Evolutionary conservation across 139 green algal genomes (phyloP).

Genomic region (Micromonas commoda): DNA sequence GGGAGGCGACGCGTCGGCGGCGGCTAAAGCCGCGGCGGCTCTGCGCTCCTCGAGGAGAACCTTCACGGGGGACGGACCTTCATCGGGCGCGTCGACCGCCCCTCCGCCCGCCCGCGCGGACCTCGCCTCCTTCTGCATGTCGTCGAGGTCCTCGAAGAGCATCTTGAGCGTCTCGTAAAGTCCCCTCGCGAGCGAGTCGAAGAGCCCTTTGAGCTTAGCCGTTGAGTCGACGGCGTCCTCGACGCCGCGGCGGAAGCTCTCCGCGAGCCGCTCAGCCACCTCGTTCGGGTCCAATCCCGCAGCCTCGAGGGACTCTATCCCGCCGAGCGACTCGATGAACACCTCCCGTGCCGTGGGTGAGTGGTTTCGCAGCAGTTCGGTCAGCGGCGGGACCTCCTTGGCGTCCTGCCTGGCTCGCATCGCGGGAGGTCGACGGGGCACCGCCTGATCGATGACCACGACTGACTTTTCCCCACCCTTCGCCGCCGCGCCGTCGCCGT

Average conservation of each 20-base stretch:
- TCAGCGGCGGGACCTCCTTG: neutral
- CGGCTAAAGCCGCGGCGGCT: no score
- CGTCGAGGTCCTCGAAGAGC: neutral
- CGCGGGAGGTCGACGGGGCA: slow-evolving; percentile 27
- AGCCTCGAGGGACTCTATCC: neutral
- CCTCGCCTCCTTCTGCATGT: neutral
- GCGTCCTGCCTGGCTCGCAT: neutral
- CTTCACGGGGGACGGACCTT: neutral
- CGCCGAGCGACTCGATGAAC: neutral
- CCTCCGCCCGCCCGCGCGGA: no score
- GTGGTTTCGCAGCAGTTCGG: neutral
- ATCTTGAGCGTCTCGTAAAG: neutral
- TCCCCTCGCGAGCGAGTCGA: neutral
- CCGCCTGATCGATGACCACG: slow-evolving; percentile 32
- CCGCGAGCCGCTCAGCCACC: neutral
- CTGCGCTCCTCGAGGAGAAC: neutral
- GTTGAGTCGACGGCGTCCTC: neutral
- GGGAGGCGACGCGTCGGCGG: no score
- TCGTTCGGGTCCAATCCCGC: neutral
- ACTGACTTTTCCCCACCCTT: slow-evolving; percentile 6
- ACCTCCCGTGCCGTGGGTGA: neutral
- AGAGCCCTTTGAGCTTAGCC: neutral
- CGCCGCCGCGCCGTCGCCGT: neutral
- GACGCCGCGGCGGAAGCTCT: neutral
- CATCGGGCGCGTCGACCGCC: no score